Conservation (phyloP, 345 rosid genomes). For the Atalantia buxifolia region DNA sequence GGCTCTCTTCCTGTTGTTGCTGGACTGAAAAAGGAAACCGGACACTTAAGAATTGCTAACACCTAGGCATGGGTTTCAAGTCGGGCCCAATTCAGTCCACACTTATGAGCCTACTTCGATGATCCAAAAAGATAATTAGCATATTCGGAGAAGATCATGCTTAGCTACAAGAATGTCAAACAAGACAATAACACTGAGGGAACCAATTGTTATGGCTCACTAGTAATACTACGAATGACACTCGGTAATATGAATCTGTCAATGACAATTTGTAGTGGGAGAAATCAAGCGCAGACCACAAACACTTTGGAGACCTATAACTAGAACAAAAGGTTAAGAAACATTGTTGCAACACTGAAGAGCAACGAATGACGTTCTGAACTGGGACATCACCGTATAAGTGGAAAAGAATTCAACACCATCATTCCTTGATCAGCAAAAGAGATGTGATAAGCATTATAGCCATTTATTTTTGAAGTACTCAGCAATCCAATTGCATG, state of each 20-base stretch:
- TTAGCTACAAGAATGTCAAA: background rate
- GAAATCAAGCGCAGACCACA: background rate
- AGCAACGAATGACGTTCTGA: background rate
- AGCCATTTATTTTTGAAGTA: too few relatives aligned
- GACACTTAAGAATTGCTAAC: background rate
- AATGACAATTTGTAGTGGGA: background rate
- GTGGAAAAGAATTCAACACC: too few relatives aligned
- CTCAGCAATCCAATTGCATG: too few relatives aligned
- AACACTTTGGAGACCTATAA: background rate
- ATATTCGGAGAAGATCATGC: background rate
- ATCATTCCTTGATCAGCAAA: too few relatives aligned
- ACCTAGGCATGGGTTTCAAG: background rate
- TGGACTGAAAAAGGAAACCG: background rate
- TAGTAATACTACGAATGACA: too few relatives aligned
- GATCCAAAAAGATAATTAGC: background rate
- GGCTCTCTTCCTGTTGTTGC: background rate
- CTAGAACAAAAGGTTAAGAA: background rate
- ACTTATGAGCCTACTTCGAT: background rate
- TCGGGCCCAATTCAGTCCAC: conserved; percentile 4
- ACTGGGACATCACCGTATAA: too few relatives aligned
- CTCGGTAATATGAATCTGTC: background rate
- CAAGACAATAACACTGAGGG: background rate
- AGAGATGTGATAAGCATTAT: too few relatives aligned
- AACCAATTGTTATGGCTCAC: background rate
- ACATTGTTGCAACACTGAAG: background rate